A percentile compares a stretch with the other conserved stretches of the same genome.
Evolutionary conservation across 75 land plant species (phyloP).

Genomic region (Azolla pinnata): DNA sequence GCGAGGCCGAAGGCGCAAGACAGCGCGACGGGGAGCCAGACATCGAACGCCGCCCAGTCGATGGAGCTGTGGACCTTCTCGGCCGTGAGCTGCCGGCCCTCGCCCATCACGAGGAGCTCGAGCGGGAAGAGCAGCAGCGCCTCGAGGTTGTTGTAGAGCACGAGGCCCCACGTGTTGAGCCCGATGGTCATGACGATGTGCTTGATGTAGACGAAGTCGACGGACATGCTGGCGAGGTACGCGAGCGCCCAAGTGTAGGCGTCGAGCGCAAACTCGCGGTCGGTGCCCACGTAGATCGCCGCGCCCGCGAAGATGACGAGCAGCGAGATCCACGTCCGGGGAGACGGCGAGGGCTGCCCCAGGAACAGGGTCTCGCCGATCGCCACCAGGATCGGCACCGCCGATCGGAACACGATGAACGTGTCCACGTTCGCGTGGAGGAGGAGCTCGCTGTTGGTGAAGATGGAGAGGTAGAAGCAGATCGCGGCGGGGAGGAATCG

Average conservation of each 20-base stretch:
- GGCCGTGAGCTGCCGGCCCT: slow-evolving; percentile 58
- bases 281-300: slow-evolving; percentile 69
- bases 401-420: slow-evolving; percentile 86
- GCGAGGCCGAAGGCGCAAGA: slow-evolving; percentile 83
- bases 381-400: slow-evolving; percentile 89
- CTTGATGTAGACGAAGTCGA: slow-evolving; percentile 94
- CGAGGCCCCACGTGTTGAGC: slow-evolving; percentile 89
- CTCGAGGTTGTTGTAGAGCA: slow-evolving; percentile 87
- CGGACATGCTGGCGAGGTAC: slow-evolving; percentile 78
- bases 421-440: slow-evolving; percentile 98
- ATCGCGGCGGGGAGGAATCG: slow-evolving; percentile 87
- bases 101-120: slow-evolving; percentile 84
- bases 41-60: slow-evolving; percentile 56
- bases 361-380: slow-evolving; percentile 74
- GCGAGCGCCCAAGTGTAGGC: slow-evolving; percentile 84
- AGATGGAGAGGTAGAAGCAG: slow-evolving; percentile 75
- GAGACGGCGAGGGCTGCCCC: slow-evolving; percentile 86
- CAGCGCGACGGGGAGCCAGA: slow-evolving; percentile 69
- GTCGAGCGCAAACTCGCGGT: slow-evolving; percentile 64
- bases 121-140: slow-evolving; percentile 77
- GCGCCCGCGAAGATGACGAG: slow-evolving; percentile 75
- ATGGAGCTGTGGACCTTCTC: slow-evolving; percentile 39
- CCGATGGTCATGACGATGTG: slow-evolving; percentile 96
- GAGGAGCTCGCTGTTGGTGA: slow-evolving; percentile 92
- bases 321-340: slow-evolving; percentile 73